Evolutionary conservation across 805 yeast genomes (phyloP), one percentile per base, ranked within the genome.

Genomic region (Wickerhamiella cacticola): DNA sequence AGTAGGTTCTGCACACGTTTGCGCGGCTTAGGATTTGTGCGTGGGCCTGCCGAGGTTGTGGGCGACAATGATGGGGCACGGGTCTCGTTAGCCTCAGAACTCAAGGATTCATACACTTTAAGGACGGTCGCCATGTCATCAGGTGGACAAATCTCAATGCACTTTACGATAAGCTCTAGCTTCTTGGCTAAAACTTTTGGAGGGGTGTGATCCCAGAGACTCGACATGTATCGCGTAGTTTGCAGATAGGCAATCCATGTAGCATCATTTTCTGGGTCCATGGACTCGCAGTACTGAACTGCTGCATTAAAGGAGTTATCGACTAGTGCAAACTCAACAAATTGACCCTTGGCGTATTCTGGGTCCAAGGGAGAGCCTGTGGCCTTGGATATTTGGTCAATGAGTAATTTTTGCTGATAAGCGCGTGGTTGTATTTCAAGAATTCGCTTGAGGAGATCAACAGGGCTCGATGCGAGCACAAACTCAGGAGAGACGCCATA

Each of bases 241-340:
- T 84, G 94, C 56, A 79, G 80, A 52, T 81, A 76, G 0, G 83
- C 76, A 22, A 78, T 69, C 95, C 95, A 86, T 6, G 67, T 59
- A 13, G 57, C 41, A 42, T 68, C 18, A 29, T 63, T 15, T 65
- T 65, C 46, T 19, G 35, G 47, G 40, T 54, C 57, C 10, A 63
- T 38, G 10, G 41, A 41, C 24, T 55, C 53, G 36, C 66, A 58
- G 54, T 51, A 53, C 22, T 67, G 64, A 52, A 68, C 71, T 0
- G 94, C 87, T 53, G 68, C 76, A 1, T 61, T 59, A 54, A 83
- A 82, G 59, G 83, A 80, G 50, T 68, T 65, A 42, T 80, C 76
- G 1, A 72, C 76, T 23, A 82, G 66, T 0, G 94, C 76, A 40
- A 80, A 70, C 54, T 82, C 85, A 19, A 85, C 75, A 55, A 84